phyloP scores from a whole-genome alignment of 2,329 filamentous ascomycete genomes.

The Zasmidium cellare region DNA sequence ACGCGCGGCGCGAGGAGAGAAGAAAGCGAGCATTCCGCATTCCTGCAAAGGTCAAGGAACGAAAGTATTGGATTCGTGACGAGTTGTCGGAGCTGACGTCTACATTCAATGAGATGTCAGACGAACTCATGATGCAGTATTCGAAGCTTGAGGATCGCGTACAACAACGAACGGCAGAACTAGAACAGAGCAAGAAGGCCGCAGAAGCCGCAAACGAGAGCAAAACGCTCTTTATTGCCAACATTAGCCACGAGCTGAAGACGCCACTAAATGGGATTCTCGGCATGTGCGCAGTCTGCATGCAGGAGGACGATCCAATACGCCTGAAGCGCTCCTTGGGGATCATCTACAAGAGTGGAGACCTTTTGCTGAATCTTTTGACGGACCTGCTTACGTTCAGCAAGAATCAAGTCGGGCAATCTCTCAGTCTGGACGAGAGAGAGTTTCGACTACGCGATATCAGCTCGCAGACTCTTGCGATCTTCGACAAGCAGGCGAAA shows the following conservation, averaged over 20 bases:
- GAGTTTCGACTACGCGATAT: conserved; percentile 86
- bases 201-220: conserved; percentile 94
- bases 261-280: conserved; percentile 95
- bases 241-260: conserved; percentile 84
- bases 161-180: conserved; percentile 74
- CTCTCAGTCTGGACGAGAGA: conserved; percentile 76
- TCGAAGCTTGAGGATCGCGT: conserved; percentile 81
- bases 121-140: conserved; percentile 86
- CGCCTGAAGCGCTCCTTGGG: conserved; percentile 81
- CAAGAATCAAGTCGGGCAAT: conserved; percentile 90
- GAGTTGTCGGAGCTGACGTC: conserved; percentile 79
- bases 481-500: conserved; percentile 86
- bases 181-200: conserved; percentile 87
- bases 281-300: conserved; percentile 89
- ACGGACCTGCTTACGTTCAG: conserved; percentile 91
- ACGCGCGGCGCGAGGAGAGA: conserved; percentile 37
- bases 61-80: conserved; percentile 75
- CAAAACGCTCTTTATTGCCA: conserved; percentile 96
- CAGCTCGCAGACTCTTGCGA: conserved; percentile 76
- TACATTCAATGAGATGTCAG: conserved; percentile 93
- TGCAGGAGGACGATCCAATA: conserved; percentile 80
- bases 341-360: conserved; percentile 85
- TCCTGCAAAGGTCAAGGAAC: conserved; percentile 75
- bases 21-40: conserved; percentile 68
- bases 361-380: conserved; percentile 79